These are phyloP conservation scores for Arabidopsis arenosa DNA, from an alignment of 345 rosid genomes.

Conservation along the genomic window DNA sequence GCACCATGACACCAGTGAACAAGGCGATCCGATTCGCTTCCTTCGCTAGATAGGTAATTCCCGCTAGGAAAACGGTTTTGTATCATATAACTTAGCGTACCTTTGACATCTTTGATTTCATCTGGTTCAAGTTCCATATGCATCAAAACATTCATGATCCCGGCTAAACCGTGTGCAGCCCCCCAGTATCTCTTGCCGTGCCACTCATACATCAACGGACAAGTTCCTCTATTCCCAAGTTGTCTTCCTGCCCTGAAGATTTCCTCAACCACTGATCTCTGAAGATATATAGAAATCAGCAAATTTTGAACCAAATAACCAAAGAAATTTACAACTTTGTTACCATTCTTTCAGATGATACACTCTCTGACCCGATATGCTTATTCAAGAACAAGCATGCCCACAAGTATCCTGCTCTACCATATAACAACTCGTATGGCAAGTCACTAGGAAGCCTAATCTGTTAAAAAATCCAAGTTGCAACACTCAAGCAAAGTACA, in stretches of 20 bases:
- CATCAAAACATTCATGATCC: conserved; percentile 70
- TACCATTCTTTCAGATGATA: conserved; percentile 53
- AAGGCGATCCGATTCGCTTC: conserved; percentile 53
- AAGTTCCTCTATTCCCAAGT: conserved; percentile 44
- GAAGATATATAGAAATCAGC: background rate
- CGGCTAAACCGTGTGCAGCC: conserved; percentile 79
- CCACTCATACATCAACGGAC: conserved; percentile 74
- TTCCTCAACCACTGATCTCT: conserved; percentile 62
- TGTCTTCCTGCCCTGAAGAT: conserved; percentile 58
- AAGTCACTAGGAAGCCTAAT: conserved; percentile 55
- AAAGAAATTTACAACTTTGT: background rate
- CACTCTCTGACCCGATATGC: conserved; percentile 51
- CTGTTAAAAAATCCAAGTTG: conserved; percentile 41
- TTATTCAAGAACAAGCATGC: conserved; percentile 64
- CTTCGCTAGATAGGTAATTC: conserved; percentile 65
- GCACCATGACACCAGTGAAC: conserved; percentile 91
- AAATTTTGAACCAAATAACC: background rate
- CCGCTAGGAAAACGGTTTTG: conserved; percentile 59
- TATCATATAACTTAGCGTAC: conserved; percentile 60
- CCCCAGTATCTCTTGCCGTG: conserved; percentile 78
- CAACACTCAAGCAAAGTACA: background rate
- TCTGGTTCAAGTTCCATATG: conserved; percentile 62
- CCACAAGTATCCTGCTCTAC: conserved; percentile 77
- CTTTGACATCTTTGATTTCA: conserved; percentile 64
- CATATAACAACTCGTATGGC: conserved; percentile 67